Base-by-base conservation (phyloP, 208 protist genomes). In the Tritrichomonas foetus region DNA sequence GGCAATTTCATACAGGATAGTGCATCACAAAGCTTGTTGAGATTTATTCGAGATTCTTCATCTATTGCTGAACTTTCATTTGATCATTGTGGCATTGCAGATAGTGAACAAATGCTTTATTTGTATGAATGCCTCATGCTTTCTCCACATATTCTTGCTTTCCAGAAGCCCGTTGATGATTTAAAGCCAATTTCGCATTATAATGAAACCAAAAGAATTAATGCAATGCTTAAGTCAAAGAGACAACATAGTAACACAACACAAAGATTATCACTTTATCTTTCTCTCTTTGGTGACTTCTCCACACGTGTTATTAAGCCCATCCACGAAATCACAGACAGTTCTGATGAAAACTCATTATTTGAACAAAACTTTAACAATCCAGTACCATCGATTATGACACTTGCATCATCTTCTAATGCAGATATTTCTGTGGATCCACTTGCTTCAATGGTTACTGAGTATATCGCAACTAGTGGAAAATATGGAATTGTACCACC, bases 401-500 rank as follows among this genome's bases (percentile, higher is more conserved):
- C 41, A 39, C 20, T 57, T 0, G 41, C 47, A 39, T 33, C 47
- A 8, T 9, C 14, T 14, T 57, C 25, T 14, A 27, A 14, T 39
- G 30, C 39, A 13, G 78, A 89, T 57, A 89, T 39, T 20, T 39
- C 27, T 16, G 78, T 57, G 2, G 78, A 89, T 20, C 78, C 78
- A 39, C 30, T 89, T 3, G 78, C 78, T 0, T 89, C 78, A 1
- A 89, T 89, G 47, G 78, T 89, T 53, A 57, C 78, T 22, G 78
- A 89, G 27, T 57, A 89, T 39, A 89, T 89, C 41, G 47, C 47
- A 57, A 89, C 78, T 22, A 39, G 47, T 57, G 78, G 78, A n/a
- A 53, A 14, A 36, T 89, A 89, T 30, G 78, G 78, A 49, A 89
- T 89, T n/a, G 78, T 89, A 13, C 78, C 78, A 8, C 78, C 78